Conservation (phyloP, 1,284 basidiomycete species). For the Ceratobasidium theobromae region DNA sequence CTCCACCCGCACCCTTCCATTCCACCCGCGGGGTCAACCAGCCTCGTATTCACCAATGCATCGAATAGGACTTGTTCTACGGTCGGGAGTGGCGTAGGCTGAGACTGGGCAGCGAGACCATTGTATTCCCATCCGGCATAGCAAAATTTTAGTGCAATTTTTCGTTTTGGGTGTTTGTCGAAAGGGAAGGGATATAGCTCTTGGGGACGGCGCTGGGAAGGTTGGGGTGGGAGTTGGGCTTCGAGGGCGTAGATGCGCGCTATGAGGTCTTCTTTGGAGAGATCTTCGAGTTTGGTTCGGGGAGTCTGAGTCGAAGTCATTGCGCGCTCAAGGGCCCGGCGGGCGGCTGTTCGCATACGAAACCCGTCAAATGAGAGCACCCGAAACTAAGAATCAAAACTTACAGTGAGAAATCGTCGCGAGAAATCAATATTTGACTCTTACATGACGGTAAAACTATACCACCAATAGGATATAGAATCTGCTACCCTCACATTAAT, state of each 20-base stretch:
- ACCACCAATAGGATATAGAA: not conserved
- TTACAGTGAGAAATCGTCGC: not conserved
- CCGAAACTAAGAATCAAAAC: too few species aligned
- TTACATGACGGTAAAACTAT: not conserved
- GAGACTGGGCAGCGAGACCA: slow-evolving; percentile 81
- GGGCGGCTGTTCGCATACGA: slow-evolving; percentile 20
- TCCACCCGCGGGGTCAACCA: slow-evolving; percentile 73
- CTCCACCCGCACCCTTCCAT: slow-evolving; percentile 88
- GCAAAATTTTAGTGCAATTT: slow-evolving; percentile 89
- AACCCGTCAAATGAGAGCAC: too few species aligned
- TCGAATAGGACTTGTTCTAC: slow-evolving; percentile 88
- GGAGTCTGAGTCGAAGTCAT: not conserved
- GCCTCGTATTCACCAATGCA: slow-evolving; percentile 67
- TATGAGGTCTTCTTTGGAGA: slow-evolving; percentile 61
- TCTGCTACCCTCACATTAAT: not conserved
- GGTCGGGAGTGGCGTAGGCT: slow-evolving; percentile 73
- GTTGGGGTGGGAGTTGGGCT: slow-evolving; percentile 30
- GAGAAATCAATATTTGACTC: not conserved
- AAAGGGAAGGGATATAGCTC: slow-evolving; percentile 53
- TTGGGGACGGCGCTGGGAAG: slow-evolving; percentile 29
- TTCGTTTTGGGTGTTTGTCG: slow-evolving; percentile 68
- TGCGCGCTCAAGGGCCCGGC: not conserved
- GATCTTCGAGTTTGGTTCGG: slow-evolving; percentile 32
- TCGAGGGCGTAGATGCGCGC: slow-evolving; percentile 60
- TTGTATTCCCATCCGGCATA: slow-evolving; percentile 93